Evolutionary conservation across 495 filamentous ascomycete species (phyloP), one percentile per base, ranked within the genome.

Genomic region (Xylaria longipes): DNA sequence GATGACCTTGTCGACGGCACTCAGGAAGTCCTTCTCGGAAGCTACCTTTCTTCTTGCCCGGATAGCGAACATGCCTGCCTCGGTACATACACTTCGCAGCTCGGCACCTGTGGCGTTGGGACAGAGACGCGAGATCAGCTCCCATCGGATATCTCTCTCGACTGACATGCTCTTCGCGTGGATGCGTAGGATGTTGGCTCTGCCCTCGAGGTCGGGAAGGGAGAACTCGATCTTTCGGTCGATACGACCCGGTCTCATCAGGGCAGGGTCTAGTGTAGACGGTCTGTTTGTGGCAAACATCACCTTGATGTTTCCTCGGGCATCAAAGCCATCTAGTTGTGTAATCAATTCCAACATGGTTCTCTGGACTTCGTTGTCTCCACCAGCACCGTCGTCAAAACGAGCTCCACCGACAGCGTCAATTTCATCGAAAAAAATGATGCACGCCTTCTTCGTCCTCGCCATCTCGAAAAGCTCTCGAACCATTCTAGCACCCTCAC

Each of bases 101-200:
- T 99, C 96, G 46, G 96, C 96, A 79, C 96, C 96, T 12, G 96
- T 99, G 70, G 93, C 91, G 84, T 99, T 98, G 71, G 96, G 96
- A 86, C 96, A 99, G 75, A 99, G 86, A 74, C 96, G 90, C 45
- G 94, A 97, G 72, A 99, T 98, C 63, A 99, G 84, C 85, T 99
- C 96, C 96, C 96, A 99, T 82, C 96, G 90, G 77, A 99, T 98
- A 81, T 99, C 96, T 31, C 96, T 90, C 88, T 99, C 96, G 41
- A 98, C 97, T 31, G 94, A 97, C 96, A 99, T 99, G 78, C 93
- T 97, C 92, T 99, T 99, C 74, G 96, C 96, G 83, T 99, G 96
- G 75, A 99, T 99, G 37, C 96, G 92, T 27, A 99, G 89, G 75
- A 99, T 97, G 85, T 98, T 98, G 74, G 96, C 96, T 71, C 96